phyloP scores from a whole-genome alignment of 495 filamentous ascomycete species.

The Neurospora tetrasperma region DNA sequence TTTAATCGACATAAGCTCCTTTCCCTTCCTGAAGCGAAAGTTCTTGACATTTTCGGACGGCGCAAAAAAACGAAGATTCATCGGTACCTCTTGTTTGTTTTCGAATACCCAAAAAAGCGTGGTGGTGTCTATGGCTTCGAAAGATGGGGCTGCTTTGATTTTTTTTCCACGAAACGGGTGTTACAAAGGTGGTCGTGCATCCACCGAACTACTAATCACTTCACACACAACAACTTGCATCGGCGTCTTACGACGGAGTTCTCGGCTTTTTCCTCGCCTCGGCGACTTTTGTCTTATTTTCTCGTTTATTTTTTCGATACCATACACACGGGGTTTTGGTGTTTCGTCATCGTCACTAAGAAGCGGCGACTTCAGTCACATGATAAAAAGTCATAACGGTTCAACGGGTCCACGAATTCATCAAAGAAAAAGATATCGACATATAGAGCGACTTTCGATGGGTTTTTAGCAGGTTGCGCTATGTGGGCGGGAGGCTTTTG shows the following conservation, averaged over 20 bases:
- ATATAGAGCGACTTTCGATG: constrained; percentile 26
- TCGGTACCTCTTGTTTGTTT: constrained; percentile 27
- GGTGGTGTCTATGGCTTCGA: constrained; percentile 22
- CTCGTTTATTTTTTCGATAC: constrained; percentile 19
- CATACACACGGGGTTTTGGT: constrained; percentile 21
- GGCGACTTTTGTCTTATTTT: constrained; percentile 6
- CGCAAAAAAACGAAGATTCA: constrained; percentile 24
- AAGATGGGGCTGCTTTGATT: constrained; percentile 21
- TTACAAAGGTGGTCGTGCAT: constrained; percentile 27
- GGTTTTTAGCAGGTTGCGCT: neutral
- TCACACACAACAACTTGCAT: constrained; percentile 18
- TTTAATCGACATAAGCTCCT: constrained; percentile 24
- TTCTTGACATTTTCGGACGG: constrained; percentile 24
- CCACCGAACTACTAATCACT: constrained; percentile 12
- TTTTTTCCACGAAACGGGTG: constrained; percentile 17
- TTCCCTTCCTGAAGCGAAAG: constrained; percentile 20
- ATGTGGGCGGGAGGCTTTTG: constrained; percentile 9
- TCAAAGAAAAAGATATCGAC: constrained; percentile 24
- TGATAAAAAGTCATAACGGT: constrained; percentile 29
- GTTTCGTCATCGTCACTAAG: constrained; percentile 17
- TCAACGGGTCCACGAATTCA: constrained; percentile 31
- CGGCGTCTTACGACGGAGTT: constrained; percentile 29
- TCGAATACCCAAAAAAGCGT: constrained; percentile 15
- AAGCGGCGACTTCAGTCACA: constrained; percentile 28
- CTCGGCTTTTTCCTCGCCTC: constrained; percentile 12